These are phyloP conservation scores for Lentinula guzmanii DNA, from an alignment of 768 basidiomycete species.

Conservation along the genomic window DNA sequence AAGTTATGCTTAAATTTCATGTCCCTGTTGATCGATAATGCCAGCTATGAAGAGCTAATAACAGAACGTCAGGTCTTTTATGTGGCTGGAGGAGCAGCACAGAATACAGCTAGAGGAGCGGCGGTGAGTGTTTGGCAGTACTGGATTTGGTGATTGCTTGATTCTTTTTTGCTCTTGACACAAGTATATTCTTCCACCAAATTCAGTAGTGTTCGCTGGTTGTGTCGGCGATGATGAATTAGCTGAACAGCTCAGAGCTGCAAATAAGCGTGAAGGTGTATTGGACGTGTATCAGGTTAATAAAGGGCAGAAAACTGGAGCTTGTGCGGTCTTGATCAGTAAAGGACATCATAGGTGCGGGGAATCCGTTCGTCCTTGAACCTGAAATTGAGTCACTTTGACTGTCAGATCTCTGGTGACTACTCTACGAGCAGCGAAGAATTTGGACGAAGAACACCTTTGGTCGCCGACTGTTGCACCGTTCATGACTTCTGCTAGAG, in stretches of 20 bases:
- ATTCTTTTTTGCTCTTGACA: conserved; percentile 2
- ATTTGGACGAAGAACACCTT: conserved; percentile 56
- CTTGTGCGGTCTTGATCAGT: conserved; percentile 69
- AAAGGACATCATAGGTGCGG: conserved; percentile 58
- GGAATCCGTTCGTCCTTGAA: neutral
- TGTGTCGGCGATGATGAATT: conserved; percentile 68
- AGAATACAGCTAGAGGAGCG: conserved; percentile 73
- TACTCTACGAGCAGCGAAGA: conserved; percentile 63
- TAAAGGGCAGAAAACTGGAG: conserved; percentile 60
- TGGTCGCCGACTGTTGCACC: conserved; percentile 47
- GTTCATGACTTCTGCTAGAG: conserved; percentile 51
- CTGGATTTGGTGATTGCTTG: conserved; percentile 22
- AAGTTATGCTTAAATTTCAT: neutral
- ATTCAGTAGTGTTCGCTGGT: conserved; percentile 67
- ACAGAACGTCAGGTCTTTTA: conserved; percentile 53
- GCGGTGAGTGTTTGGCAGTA: conserved; percentile 40
- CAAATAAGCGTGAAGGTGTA: conserved; percentile 67
- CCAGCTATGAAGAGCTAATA: conserved; percentile 66
- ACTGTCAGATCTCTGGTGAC: conserved; percentile 59
- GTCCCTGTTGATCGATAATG: neutral
- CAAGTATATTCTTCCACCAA: conserved; percentile 66
- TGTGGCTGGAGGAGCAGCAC: conserved; percentile 74
- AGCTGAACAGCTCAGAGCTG: conserved; percentile 55
- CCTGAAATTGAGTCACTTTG: neutral
- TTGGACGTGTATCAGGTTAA: conserved; percentile 63